These are phyloP conservation scores for Rhododendron vialii DNA, from an alignment of 148 eudicot species.

Conservation along the genomic window DNA sequence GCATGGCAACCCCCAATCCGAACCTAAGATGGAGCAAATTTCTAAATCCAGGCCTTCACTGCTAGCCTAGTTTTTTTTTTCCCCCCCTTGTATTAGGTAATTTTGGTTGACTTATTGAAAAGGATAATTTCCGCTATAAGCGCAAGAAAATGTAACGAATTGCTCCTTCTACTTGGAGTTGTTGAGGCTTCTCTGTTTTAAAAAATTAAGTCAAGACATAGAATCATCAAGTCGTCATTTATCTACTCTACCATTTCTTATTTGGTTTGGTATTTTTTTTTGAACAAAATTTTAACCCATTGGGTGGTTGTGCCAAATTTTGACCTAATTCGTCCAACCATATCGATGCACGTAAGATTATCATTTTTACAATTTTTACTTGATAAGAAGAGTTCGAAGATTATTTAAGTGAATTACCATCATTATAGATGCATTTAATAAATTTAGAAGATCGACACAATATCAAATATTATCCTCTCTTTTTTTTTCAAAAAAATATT, in stretches of 20 bases:
- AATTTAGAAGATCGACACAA: not conserved
- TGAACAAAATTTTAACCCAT: no score
- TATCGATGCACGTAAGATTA: not conserved
- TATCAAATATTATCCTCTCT: not conserved
- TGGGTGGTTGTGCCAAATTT: slow-evolving; percentile 4
- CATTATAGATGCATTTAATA: not conserved
- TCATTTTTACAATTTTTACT: not conserved
- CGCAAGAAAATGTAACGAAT: not conserved
- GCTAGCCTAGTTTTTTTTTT: no score
- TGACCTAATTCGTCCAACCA: not conserved
- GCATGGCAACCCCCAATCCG: no score
- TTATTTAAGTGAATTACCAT: not conserved
- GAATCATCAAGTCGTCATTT: not conserved
- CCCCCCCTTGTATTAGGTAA: slow-evolving; percentile 1
- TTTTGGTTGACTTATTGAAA: not conserved
- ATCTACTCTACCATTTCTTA: not conserved
- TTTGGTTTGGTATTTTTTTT: not conserved
- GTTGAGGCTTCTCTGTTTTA: not conserved
- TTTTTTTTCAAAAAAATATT: no score
- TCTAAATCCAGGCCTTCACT: no score
- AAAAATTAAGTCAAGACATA: not conserved
- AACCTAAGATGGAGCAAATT: no score
- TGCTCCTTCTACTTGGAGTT: not conserved
- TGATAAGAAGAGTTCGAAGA: not conserved
- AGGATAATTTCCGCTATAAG: not conserved